Evolutionary conservation across 2,329 filamentous ascomycete species (phyloP).

Genomic region (Apiospora aurea): DNA sequence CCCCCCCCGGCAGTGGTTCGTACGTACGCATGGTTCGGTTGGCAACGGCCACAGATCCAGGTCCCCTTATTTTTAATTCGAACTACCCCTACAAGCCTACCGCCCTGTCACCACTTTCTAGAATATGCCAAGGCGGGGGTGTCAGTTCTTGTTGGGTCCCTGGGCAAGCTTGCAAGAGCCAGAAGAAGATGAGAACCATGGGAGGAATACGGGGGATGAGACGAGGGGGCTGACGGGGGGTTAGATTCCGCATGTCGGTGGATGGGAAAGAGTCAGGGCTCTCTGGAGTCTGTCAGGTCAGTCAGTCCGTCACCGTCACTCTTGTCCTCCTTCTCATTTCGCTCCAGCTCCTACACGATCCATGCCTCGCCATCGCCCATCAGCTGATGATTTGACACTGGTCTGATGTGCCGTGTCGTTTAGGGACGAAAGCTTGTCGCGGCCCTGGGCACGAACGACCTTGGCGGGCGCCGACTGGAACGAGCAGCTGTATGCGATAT

Average conservation of each 20-base stretch:
- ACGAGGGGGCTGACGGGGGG: background rate
- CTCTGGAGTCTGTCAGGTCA: too few relatives aligned
- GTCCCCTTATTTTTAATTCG: background rate
- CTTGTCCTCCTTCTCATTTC: background rate
- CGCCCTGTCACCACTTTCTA: background rate
- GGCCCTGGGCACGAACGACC: background rate
- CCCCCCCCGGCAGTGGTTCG: background rate
- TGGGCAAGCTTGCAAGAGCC: background rate
- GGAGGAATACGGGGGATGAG: background rate
- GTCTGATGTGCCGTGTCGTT: conserved; percentile 3
- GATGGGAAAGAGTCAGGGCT: background rate
- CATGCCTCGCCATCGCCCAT: conserved; percentile 1
- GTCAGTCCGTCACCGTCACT: background rate
- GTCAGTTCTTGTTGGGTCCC: background rate
- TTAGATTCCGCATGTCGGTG: background rate
- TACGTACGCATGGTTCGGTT: conserved; percentile 11
- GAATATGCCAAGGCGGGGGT: background rate
- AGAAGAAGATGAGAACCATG: background rate
- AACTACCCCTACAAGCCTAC: background rate
- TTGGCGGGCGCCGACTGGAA: background rate
- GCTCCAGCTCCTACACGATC: conserved; percentile 10
- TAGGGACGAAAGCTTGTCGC: conserved; percentile 2
- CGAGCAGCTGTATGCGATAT: conserved; percentile 11
- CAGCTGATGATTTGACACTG: conserved; percentile 9
- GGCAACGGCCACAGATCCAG: background rate